Evolutionary conservation across 1,284 basidiomycete species (phyloP).

Genomic region (Tremellales sp.): DNA sequence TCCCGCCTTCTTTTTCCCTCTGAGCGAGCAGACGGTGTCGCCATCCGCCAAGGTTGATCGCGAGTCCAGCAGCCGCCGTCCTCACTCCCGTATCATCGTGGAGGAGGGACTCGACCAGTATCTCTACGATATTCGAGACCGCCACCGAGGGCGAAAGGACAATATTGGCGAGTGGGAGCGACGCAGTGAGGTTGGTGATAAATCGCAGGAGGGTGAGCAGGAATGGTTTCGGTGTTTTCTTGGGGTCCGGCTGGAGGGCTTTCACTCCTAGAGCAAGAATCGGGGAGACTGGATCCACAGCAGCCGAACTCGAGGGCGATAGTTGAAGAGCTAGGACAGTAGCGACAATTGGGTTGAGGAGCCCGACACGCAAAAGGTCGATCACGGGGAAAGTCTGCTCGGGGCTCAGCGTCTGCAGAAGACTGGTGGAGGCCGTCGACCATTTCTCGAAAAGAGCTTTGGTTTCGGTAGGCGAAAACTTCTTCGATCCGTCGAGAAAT

Average conservation of each 20-base stretch:
- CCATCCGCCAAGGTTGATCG: constrained; percentile 67
- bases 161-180: constrained; percentile 56
- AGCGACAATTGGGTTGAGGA: constrained; percentile 61
- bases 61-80: constrained; percentile 72
- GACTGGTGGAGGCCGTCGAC: constrained; percentile 53
- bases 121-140: constrained; percentile 46
- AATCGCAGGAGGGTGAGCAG: constrained; percentile 68
- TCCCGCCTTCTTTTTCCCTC: constrained; percentile 33
- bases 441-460: constrained; percentile 46
- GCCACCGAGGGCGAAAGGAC: constrained; percentile 48
- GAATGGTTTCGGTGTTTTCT: constrained; percentile 49
- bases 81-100: constrained; percentile 65
- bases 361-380: constrained; percentile 76
- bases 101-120: constrained; percentile 65
- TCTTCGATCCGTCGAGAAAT: constrained; percentile 61
- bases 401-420: constrained; percentile 55
- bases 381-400: constrained; percentile 71
- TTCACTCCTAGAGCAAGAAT: constrained; percentile 49
- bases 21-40: constrained; percentile 57
- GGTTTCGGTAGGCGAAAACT: constrained; percentile 33
- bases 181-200: constrained; percentile 68
- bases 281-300: constrained; percentile 56
- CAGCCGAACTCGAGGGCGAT: constrained; percentile 54
- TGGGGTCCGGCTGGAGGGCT: constrained; percentile 5
- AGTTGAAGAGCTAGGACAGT: constrained; percentile 52